Evolutionary conservation across 345 rosid genomes (phyloP).

Genomic region (Excoecaria cochinchinensis): DNA sequence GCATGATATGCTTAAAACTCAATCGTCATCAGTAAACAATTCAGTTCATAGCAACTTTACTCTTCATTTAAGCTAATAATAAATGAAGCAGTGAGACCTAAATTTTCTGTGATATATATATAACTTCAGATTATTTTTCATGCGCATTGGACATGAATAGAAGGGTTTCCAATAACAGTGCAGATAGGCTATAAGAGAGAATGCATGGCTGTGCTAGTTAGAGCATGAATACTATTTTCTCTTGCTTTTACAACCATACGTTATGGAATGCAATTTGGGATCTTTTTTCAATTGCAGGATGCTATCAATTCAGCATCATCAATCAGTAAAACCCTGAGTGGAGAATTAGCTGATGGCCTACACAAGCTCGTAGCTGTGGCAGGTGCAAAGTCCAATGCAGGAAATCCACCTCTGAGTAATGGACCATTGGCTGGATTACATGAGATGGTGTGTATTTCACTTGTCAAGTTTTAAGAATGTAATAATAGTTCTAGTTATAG

Average conservation of each 20-base stretch:
- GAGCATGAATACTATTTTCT: not conserved
- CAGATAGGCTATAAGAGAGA: not conserved
- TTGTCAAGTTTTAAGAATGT: not conserved
- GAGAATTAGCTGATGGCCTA: constrained; percentile 81
- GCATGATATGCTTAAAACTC: not conserved
- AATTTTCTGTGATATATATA: not conserved
- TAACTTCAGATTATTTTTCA: not conserved
- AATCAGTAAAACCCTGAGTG: constrained; percentile 60
- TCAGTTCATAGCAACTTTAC: not conserved
- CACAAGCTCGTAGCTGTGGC: constrained; percentile 65
- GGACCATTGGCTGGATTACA: constrained; percentile 62
- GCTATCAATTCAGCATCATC: constrained; percentile 71
- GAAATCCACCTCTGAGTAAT: constrained; percentile 49
- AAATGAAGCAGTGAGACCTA: not conserved
- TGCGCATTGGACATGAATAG: not conserved
- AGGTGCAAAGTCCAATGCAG: constrained; percentile 54
- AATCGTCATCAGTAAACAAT: not conserved
- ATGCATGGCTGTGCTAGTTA: not conserved
- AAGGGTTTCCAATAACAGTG: not conserved
- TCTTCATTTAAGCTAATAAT: not conserved
- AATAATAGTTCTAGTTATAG: not conserved
- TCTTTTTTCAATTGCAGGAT: constrained; percentile 51
- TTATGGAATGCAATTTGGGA: not conserved
- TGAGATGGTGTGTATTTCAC: constrained; percentile 51
- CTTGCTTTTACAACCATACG: not conserved